Base-by-base conservation (phyloP, 371 early-diverging fungal genomes). In the Globomyces sp. region DNA sequence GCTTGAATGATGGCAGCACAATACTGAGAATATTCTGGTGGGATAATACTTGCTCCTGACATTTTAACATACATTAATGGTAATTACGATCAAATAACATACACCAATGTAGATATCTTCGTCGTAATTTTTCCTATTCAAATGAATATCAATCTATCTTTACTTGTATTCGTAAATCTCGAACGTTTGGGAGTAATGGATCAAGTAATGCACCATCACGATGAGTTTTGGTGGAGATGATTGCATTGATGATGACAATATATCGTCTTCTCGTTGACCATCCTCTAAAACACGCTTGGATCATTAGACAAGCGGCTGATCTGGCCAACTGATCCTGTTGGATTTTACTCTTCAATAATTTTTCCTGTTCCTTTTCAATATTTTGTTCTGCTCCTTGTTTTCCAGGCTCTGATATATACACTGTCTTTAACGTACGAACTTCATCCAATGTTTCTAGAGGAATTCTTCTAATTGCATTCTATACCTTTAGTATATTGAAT, bases 1-100 rank as follows among this genome's bases (percentile, higher is more conserved):
- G 80, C 59, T 52, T 81, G 81, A 11, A 84, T 78, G 40, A 66
- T 64, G 2, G 77, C 73, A 4, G 84, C 80, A 51, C 78, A 78
- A 55, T 77, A 84, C 11, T 76, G 68, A 3, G 79, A 72, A 63
- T 71, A 82, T 3, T 72, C 72, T 2, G 82, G 84, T 34, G 71
- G 68, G 10, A 68, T 57, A 45, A 58, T 40, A 4, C 53, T 37
- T 5, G 40, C 46, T 24, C 44, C 58, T 58, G 4, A 8, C 44
- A 68, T 4, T 11, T 24, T 24, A 24, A 24, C 0, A 24, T 24
- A 24, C 24, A 24, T 24, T 24, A 24, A 24, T 24, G 24, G 0
- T 24, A 24, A 0, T 24, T 24, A 24, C 24, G 44, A 48, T 80
- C 83, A 37, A 70, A 65, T 3, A 59, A 60, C 4, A 1, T 11